phyloP scores from a whole-genome alignment of 2,329 filamentous ascomycete genomes.

The Cryphonectria parasitica region DNA sequence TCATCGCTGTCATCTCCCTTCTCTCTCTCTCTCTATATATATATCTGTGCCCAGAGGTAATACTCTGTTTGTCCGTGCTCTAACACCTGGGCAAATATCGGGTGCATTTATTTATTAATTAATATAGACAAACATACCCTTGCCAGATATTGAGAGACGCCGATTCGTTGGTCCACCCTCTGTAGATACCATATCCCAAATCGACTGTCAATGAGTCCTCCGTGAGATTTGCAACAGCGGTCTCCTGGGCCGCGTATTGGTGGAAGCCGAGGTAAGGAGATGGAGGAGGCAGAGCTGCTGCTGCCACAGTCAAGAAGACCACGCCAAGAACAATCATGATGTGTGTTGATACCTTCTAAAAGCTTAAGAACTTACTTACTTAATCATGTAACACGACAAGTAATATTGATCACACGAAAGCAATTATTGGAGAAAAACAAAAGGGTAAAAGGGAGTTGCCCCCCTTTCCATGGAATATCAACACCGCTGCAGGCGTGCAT shows the following conservation, averaged over 20 bases:
- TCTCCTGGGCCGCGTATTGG: neutral
- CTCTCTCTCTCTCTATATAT: neutral
- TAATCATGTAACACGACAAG: neutral
- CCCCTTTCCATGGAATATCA: neutral
- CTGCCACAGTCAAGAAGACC: neutral
- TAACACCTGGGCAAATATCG: neutral
- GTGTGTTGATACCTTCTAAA: neutral
- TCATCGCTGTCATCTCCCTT: neutral
- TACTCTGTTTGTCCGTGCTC: neutral
- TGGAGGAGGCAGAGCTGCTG: neutral
- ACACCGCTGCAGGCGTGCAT: neutral
- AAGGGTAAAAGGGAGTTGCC: neutral
- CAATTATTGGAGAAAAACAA: neutral
- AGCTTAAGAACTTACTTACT: too few relatives aligned
- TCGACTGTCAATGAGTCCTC: neutral
- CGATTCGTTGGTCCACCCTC: neutral
- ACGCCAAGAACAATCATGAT: neutral
- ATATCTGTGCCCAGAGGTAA: neutral
- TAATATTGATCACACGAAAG: neutral
- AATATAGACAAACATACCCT: neutral
- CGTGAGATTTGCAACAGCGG: neutral
- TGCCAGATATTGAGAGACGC: slow-evolving; percentile 1
- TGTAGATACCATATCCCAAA: neutral
- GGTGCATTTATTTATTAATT: neutral
- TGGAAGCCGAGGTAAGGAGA: neutral